Base-by-base conservation (phyloP, 164 flowering plant genomes). In the Tetracentron sinense region DNA sequence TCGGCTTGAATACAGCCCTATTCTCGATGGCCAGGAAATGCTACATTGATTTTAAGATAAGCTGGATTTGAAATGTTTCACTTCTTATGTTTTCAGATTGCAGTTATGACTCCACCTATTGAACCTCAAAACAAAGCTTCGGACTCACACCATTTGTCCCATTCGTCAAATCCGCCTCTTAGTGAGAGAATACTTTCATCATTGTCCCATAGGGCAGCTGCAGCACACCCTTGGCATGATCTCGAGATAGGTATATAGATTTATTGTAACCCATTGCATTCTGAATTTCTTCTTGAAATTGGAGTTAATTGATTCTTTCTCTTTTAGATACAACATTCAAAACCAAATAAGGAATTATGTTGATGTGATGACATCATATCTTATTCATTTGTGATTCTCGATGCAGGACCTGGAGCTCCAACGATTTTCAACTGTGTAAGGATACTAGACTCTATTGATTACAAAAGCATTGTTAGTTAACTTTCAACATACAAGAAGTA, bases 141-240 rank as follows among this genome's bases (percentile, higher is more conserved):
- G 38, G 52, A 27, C 42, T n/a, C 71, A 11, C 62, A 67, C 31
- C 65, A 56, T n/a, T n/a, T n/a, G n/a, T n/a, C n/a, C n/a, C n/a
- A n/a, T 19, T 17, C 70, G 20, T n/a, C 84, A 22, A 81, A 69
- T 60, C 84, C 85, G 3, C 86, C 87, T 67, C 85, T 90, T 7
- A 90, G 86, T 64, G 96, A 90, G 72, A 83, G 96, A 72, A 90
- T 87, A 29, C 85, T 90, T 53, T 83, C 94, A 33, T 90, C 96
- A 42, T 16, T 90, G 87, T 72, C 85, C 48, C 81, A 82, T 73
- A 80, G 89, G 61, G 65, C 87, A 29, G 84, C 83, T 68, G 96
- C 96, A 61, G 93, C 96, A 46, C 96, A 89, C 64, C 96, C 96
- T 57, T 89, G 96, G 92, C 96, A 89, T 80, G 96, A 90, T 81